These are phyloP conservation scores for Exobasidium rhododendri DNA, from an alignment of 1,284 basidiomycete genomes.

Conservation along the genomic window DNA sequence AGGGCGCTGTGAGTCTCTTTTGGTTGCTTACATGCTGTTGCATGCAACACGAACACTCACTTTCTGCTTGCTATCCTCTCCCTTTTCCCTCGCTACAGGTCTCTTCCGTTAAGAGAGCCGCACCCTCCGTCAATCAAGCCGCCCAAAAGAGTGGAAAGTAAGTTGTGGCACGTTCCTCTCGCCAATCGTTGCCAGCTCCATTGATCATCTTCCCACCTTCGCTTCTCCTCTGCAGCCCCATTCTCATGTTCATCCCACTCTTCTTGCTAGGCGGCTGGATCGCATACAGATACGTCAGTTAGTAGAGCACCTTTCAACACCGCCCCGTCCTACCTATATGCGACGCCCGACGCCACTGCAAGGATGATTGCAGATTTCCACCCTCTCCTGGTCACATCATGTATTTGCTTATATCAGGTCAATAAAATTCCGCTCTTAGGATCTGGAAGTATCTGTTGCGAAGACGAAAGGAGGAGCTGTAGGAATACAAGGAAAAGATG, in stretches of 20 bases:
- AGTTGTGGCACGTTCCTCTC: slow-evolving; percentile 16
- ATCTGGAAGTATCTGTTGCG: no score
- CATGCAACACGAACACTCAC: slow-evolving; percentile 4
- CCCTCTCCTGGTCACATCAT: no score
- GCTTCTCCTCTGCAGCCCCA: slow-evolving; percentile 27
- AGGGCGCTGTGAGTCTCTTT: slow-evolving; percentile 29
- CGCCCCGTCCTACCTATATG: no score
- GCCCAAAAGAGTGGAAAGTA: slow-evolving; percentile 34
- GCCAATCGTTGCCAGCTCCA: neutral
- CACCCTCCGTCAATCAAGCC: neutral
- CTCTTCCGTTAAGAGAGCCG: neutral
- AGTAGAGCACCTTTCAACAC: slow-evolving; percentile 6
- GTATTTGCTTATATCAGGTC: no score
- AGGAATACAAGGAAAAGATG: no score
- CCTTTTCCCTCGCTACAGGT: neutral
- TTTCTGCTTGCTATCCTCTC: neutral
- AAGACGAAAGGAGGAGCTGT: no score
- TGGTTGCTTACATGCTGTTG: no score
- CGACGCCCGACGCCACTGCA: no score
- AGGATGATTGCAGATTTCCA: no score
- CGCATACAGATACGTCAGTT: slow-evolving; percentile 39
- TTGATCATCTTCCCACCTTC: neutral
- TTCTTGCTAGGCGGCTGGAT: slow-evolving; percentile 35
- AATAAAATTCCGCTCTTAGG: no score
- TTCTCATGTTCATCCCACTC: slow-evolving; percentile 49